Conservation (phyloP, 805 yeast genomes). For the Teunomyces kruisii region DNA sequence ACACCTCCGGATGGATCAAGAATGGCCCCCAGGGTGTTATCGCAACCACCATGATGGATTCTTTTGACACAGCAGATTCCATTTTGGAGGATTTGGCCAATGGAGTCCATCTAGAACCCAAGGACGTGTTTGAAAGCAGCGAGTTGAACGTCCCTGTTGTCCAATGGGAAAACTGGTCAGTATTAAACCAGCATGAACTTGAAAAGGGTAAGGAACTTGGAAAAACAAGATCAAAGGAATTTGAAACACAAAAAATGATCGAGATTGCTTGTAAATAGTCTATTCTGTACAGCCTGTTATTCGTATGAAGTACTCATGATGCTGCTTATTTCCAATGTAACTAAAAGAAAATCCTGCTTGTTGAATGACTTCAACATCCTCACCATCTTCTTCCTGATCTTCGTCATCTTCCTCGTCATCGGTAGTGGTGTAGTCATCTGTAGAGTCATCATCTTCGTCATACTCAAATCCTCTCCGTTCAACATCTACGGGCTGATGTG, state of each 20-base stretch:
- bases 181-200: slow-evolving; percentile 54
- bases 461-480: not conserved
- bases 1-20: slow-evolving; percentile 89
- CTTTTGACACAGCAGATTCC: slow-evolving; percentile 70
- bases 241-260: slow-evolving; percentile 50
- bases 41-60: slow-evolving; percentile 84
- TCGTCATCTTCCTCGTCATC: not conserved
- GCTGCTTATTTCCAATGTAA: slow-evolving; percentile 26
- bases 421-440: no score
- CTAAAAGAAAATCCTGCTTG: not conserved
- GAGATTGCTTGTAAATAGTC: slow-evolving; percentile 17
- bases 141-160: slow-evolving; percentile 23
- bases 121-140: not conserved
- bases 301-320: slow-evolving; percentile 28
- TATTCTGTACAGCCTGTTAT: slow-evolving; percentile 29
- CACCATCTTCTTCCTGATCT: not conserved
- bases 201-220: slow-evolving; percentile 47
- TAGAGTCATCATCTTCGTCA: not conserved
- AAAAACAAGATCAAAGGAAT: slow-evolving; percentile 60
- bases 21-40: slow-evolving; percentile 88
- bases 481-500: slow-evolving; percentile 25
- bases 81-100: slow-evolving; percentile 56
- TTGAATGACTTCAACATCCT: not conserved
- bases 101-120: slow-evolving; percentile 20
- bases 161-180: slow-evolving; percentile 68